Evolutionary conservation across 305 asterid genomes (phyloP), one percentile per base, ranked within the genome.

Genomic region (Fraxinus sp.): DNA sequence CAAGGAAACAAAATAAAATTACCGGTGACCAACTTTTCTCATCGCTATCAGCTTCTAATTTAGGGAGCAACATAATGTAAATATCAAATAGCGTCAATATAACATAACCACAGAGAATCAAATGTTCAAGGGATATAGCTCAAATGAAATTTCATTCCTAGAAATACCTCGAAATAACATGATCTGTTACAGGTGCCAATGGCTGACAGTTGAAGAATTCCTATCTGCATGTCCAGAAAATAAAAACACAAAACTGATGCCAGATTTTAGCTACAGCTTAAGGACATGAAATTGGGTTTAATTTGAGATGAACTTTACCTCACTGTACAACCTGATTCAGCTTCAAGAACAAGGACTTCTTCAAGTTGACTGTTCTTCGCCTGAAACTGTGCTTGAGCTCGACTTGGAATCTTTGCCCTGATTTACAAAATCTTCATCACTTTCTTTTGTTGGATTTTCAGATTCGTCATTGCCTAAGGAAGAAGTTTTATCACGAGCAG

Each of bases 321-420:
- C 89, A 81, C 89, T 93, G 86, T 92, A 92, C 94, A 91, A 83
- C 92, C 84, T 18, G 84, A 90, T 82, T 88, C 89, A 83, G 80
- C 86, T 75, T 79, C 81, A 30, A 84, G 87, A 84, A 82, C 80
- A 77, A 79, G 39, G 85, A 70, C 84, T 75, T 84, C 78, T 77
- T 84, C 78, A 87, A 84, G 81, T 82, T 80, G 81, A 86, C 72
- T 82, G 85, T 78, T 81, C 84, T 64, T 89, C 87, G 55, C 78
- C 81, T 46, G 68, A 57, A 57, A 18, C 10, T 18, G 68, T 55
- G 66, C 26, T n/a, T 55, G 86, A 85, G 72, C 76, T 28, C 26
- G 89, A 89, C 84, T 81, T 84, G 3, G 86, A 83, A 82, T 86
- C 88, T 62, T 86, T 87, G 74, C 84, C 90, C 71, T 7, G 84